These are phyloP conservation scores for Inonotus hispidus DNA, from an alignment of 1,284 basidiomycete species.

Conservation along the genomic window DNA sequence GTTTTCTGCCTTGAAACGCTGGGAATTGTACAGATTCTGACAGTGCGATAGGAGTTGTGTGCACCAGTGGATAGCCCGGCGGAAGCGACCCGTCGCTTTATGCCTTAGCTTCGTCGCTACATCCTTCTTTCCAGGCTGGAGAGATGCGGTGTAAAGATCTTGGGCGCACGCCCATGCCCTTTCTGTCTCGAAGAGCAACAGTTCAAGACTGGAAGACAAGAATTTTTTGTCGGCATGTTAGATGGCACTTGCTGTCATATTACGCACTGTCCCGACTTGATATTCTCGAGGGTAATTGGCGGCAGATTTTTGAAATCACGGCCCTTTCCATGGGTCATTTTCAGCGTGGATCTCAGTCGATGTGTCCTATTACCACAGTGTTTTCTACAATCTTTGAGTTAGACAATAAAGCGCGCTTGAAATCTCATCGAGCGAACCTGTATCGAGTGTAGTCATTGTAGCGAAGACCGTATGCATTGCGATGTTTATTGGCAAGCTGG, in stretches of 20 bases:
- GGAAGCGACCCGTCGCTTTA: slow-evolving; percentile 75
- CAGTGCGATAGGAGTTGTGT: slow-evolving; percentile 73
- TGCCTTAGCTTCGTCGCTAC: slow-evolving; percentile 57
- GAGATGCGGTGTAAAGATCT: slow-evolving; percentile 59
- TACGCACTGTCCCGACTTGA: slow-evolving; percentile 79
- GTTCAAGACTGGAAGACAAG: slow-evolving; percentile 53
- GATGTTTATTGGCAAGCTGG: slow-evolving; percentile 81
- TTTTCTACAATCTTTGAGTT: slow-evolving; percentile 45
- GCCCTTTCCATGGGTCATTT: slow-evolving; percentile 85
- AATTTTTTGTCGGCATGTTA: not conserved
- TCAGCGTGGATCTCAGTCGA: slow-evolving; percentile 77
- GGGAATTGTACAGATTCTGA: slow-evolving; percentile 52
- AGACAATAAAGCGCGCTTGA: not conserved
- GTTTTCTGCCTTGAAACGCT: slow-evolving; percentile 49
- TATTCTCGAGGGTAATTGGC: slow-evolving; percentile 52
- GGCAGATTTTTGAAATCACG: slow-evolving; percentile 84
- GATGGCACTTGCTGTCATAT: not conserved
- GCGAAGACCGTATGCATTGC: slow-evolving; percentile 85
- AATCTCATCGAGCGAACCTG: slow-evolving; percentile 42
- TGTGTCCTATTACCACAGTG: slow-evolving; percentile 90
- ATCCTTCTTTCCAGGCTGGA: slow-evolving; percentile 47
- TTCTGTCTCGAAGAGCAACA: slow-evolving; percentile 85
- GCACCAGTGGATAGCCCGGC: slow-evolving; percentile 82
- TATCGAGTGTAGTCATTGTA: slow-evolving; percentile 86
- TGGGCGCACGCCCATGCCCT: slow-evolving; percentile 90